Evolutionary conservation across 2,329 filamentous ascomycete genomes (phyloP).

Genomic region (Alternaria sp.): DNA sequence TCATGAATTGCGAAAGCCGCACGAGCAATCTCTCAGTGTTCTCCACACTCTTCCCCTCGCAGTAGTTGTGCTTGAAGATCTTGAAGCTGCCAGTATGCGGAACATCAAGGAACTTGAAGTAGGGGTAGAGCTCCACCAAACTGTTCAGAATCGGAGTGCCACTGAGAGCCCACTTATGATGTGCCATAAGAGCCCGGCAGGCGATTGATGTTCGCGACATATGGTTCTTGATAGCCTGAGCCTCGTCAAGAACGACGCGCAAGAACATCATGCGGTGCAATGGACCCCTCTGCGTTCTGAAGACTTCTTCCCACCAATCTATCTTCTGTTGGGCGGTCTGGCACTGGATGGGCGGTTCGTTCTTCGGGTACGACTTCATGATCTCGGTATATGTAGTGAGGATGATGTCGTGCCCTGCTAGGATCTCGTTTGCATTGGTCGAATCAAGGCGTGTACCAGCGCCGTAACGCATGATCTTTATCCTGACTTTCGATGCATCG

Average conservation of each 20-base stretch:
- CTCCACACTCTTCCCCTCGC: slow-evolving; percentile 39
- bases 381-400: slow-evolving; percentile 57
- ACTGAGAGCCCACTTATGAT: slow-evolving; percentile 54
- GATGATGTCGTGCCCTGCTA: slow-evolving; percentile 42
- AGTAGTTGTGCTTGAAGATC: slow-evolving; percentile 57
- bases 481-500: slow-evolving; percentile 1
- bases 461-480: slow-evolving; percentile 40
- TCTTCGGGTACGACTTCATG: slow-evolving; percentile 53
- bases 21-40: slow-evolving; percentile 47
- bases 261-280: slow-evolving; percentile 51
- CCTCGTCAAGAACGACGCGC: slow-evolving; percentile 66
- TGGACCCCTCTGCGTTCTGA: slow-evolving; percentile 41
- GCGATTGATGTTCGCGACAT: slow-evolving; percentile 53
- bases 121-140: slow-evolving; percentile 45
- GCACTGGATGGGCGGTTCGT: slow-evolving; percentile 47
- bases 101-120: slow-evolving; percentile 57
- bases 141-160: slow-evolving; percentile 54
- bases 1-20: slow-evolving; percentile 58
- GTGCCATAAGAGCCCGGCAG: slow-evolving; percentile 52
- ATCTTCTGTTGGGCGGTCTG: slow-evolving; percentile 52
- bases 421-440: slow-evolving; percentile 13
- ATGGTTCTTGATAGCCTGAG: slow-evolving; percentile 64
- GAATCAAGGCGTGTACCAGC: slow-evolving; percentile 36
- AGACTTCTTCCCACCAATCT: slow-evolving; percentile 47
- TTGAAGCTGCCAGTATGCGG: slow-evolving; percentile 52